Base-by-base conservation (phyloP, 768 basidiomycete genomes). In the Leccinum arenicola region DNA sequence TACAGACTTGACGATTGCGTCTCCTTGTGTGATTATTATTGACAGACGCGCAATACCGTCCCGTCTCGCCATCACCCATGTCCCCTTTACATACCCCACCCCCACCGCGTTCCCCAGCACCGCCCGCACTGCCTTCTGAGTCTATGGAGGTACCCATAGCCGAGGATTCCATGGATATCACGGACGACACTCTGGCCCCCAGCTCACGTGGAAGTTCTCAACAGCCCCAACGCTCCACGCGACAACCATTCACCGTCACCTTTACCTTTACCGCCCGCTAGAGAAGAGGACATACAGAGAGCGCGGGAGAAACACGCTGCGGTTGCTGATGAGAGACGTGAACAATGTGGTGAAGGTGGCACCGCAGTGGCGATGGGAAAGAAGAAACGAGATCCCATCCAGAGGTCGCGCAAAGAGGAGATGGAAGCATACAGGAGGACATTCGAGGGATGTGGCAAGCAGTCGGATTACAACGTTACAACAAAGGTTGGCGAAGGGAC, bases 401-500 rank as follows among this genome's bases (percentile, higher is more conserved):
- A 78, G 27, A 79, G 89, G 55, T 75, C 87, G 11, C 74, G 77
- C 36, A 83, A 87, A 61, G 83, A 89, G 58, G 92, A 94, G 64
- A 72, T 79, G 61, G 77, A 78, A 49, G 85, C 83, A 0, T 93
- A 91, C 69, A 87, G 88, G 35, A 79, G 83, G 56, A 73, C 72
- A 15, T 91, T 94, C 66, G 74, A 77, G 36, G 87, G 93, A 6
- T 87, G 88, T 72, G 89, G 90, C 9, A 69, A 77, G 56, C 83
- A 95, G 62, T 75, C 75, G 15, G 91, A 91, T 63, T 98, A 97
- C 70, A 84, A 87, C 56, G 79, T 87, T 14, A 87, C 88, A 47
- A 88, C 87, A 3, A 97, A 98, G 74, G 77, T 98, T 14, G 96
- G 96, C 38, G 96, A 98, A 73, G 96, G 96, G 4, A 98, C 96